These are phyloP conservation scores for Castanospermum australe DNA, from an alignment of 306 rosid genomes.

Conservation along the genomic window DNA sequence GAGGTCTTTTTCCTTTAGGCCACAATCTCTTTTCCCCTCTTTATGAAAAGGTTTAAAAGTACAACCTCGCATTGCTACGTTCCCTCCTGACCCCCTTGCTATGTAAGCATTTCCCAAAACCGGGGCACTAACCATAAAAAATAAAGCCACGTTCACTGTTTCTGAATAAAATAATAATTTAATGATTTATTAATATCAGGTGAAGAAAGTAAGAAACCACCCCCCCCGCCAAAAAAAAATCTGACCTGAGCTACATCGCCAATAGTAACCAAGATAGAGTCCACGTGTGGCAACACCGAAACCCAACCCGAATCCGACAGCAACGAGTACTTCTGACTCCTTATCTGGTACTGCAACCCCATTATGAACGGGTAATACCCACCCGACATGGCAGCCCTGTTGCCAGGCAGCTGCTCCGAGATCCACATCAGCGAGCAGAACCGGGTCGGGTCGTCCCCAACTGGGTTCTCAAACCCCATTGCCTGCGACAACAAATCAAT, in stretches of 20 bases:
- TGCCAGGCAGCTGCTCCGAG: slow-evolving; percentile 35
- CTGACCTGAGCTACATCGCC: slow-evolving; percentile 90
- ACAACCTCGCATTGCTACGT: background rate
- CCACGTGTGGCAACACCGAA: slow-evolving; percentile 61
- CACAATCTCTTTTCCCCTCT: too few relatives aligned
- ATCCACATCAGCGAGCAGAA: slow-evolving; percentile 59
- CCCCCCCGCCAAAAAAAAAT: background rate
- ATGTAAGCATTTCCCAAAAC: background rate
- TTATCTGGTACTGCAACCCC: slow-evolving; percentile 72
- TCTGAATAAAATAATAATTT: background rate
- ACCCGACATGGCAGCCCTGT: slow-evolving; percentile 25
- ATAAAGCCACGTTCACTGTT: background rate
- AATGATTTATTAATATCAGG: too few relatives aligned
- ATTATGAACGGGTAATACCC: slow-evolving; percentile 75
- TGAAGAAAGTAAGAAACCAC: too few relatives aligned
- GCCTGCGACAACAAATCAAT: slow-evolving; percentile 44
- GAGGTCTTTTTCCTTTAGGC: too few relatives aligned
- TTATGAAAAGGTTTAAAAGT: too few relatives aligned
- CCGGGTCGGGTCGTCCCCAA: slow-evolving; percentile 41
- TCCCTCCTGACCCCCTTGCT: background rate
- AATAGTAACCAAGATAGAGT: slow-evolving; percentile 63
- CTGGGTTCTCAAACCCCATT: slow-evolving; percentile 53
- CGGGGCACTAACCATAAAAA: slow-evolving; percentile 7
- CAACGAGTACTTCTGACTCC: slow-evolving; percentile 52
- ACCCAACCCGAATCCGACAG: slow-evolving; percentile 85